Percentiles rank a stretch among this genome's conserved stretches.
phyloP scores from a whole-genome alignment of 768 basidiomycete genomes.

The Boletus bicolor region DNA sequence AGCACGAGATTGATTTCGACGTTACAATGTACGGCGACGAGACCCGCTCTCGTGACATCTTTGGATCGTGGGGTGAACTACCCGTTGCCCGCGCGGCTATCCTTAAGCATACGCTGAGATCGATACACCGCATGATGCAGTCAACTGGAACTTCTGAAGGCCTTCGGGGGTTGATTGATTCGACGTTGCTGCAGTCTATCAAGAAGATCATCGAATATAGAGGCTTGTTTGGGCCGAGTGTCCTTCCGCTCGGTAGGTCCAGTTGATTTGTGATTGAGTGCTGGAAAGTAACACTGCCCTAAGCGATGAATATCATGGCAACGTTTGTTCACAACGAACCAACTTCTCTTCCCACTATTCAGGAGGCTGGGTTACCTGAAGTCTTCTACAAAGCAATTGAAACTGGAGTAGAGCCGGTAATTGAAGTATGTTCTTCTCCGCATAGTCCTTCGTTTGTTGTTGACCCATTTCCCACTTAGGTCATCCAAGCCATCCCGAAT shows the following conservation, averaged over 20 bases:
- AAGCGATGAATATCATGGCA: slow-evolving; percentile 89
- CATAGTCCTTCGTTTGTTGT: background rate
- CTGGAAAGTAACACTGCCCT: slow-evolving; percentile 8
- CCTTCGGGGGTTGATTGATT: slow-evolving; percentile 90
- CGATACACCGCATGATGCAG: slow-evolving; percentile 97
- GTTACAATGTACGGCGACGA: slow-evolving; percentile 53
- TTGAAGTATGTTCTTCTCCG: slow-evolving; percentile 57
- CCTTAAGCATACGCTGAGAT: slow-evolving; percentile 87
- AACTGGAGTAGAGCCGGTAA: slow-evolving; percentile 76
- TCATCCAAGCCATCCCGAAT: slow-evolving; percentile 89
- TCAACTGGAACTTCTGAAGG: slow-evolving; percentile 92
- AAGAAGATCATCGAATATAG: slow-evolving; percentile 86
- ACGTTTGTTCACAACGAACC: slow-evolving; percentile 99
- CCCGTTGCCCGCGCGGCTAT: slow-evolving; percentile 73
- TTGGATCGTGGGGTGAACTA: slow-evolving; percentile 56
- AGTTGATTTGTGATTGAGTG: background rate
- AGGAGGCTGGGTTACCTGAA: slow-evolving; percentile 88
- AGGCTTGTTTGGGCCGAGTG: slow-evolving; percentile 78
- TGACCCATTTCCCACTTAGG: slow-evolving; percentile 41
- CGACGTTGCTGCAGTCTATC: slow-evolving; percentile 76
- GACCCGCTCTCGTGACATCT: slow-evolving; percentile 42
- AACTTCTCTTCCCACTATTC: slow-evolving; percentile 87
- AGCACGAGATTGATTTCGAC: slow-evolving; percentile 69
- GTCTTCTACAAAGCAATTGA: slow-evolving; percentile 86
- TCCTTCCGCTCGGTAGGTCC: slow-evolving; percentile 76